Base-by-base conservation (phyloP, 164 flowering plant genomes). In the Brasenia schreberi region DNA sequence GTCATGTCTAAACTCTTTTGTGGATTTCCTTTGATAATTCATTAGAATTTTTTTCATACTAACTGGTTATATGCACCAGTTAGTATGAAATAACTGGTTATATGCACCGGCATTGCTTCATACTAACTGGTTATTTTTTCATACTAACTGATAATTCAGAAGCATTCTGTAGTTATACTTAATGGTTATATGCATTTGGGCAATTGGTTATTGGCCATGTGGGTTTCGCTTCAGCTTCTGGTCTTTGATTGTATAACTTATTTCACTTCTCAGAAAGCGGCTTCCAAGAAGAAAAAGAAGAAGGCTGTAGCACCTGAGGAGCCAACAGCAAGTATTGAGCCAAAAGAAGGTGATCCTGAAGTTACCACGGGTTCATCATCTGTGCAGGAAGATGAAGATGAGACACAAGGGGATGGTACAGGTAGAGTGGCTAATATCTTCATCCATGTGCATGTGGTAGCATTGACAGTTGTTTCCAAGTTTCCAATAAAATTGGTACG, bases 321-420 rank as follows among this genome's bases (percentile, higher is more conserved):
- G 44, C 68, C 43, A 62, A 64, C 61, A 23, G 61, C 19, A 70
- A 11, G 45, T 19, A 62, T 62, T 10, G 63, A 65, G 59, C 59
- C 44, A 52, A 18, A 18, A 43, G 68, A 56, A 68, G 63, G 18
- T 33, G 70, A 63, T 67, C 72, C 63, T 5, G 67, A 75, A 42
- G 69, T 59, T 64, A 19, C 17, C n/a, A 61, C 67, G 5, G 39
- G 18, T 66, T 53, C 67, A 6, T 52, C 71, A 56, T 43, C 60
- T 42, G 5, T 62, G 43, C 64, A 59, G 11, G 64, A 76, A 19
- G 77, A 79, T 11, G 77, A 73, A 18, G 74, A 69, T 63, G 72
- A 69, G 19, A 70, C 39, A 43, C 66, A 72, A 69, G 74, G 61
- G 53, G 76, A 70, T 67, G 75, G 63, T 64, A 18, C 73, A 64